A percentile compares a stretch with the other conserved stretches of the same genome.
phyloP scores from a whole-genome alignment of 129 eudicot genomes.

The Lactuca sativa region DNA sequence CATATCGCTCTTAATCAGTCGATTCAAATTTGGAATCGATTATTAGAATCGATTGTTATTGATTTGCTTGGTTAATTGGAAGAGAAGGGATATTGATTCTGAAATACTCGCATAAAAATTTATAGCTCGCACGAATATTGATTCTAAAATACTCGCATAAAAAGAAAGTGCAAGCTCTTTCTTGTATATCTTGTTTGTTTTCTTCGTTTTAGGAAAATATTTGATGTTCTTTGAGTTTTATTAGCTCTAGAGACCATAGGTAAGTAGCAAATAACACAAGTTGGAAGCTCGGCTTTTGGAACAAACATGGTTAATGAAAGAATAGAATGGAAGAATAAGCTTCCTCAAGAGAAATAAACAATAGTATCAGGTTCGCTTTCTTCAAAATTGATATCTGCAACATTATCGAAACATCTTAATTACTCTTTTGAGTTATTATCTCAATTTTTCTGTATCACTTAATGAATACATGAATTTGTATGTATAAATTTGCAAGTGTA shows the following conservation, averaged over 20 bases:
- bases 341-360: constrained; percentile 48
- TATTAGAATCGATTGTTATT: too few species aligned
- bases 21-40: too few species aligned
- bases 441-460: too few species aligned
- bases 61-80: too few species aligned
- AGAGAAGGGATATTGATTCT: too few species aligned
- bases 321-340: constrained; percentile 52
- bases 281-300: constrained; percentile 51
- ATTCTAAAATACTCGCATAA: too few species aligned
- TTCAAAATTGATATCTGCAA: constrained; percentile 22
- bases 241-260: constrained; percentile 8
- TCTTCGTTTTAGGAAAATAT: neutral
- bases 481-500: too few species aligned
- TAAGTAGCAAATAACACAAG: constrained; percentile 50
- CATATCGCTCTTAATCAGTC: too few species aligned
- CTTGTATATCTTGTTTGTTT: neutral
- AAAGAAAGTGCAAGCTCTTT: neutral
- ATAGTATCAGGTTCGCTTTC: constrained; percentile 51
- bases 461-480: too few species aligned
- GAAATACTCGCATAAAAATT: too few species aligned
- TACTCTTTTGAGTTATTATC: too few species aligned
- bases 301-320: constrained; percentile 59
- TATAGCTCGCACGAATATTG: too few species aligned
- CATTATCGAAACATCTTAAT: neutral
- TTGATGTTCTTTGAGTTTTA: neutral